These are phyloP conservation scores for Dalechampia spathulata DNA, from an alignment of 441 rosid genomes.

Conservation along the genomic window DNA sequence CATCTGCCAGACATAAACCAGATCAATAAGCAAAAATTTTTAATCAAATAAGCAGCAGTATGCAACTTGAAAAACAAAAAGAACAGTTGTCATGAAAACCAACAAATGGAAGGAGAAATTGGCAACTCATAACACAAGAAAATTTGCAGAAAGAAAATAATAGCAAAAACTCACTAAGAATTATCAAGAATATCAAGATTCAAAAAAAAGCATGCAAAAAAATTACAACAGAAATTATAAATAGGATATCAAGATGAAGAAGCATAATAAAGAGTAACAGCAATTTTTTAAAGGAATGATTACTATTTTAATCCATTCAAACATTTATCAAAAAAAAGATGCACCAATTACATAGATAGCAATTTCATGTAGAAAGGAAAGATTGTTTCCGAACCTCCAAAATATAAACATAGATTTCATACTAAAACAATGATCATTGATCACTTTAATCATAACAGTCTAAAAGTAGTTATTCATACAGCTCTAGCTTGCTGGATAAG, in stretches of 20 bases:
- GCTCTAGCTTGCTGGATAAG: no score
- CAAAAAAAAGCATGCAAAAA: no score
- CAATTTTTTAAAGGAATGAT: no score
- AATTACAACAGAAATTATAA: neutral
- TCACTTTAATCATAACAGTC: no score
- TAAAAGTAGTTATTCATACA: no score
- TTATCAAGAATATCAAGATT: neutral
- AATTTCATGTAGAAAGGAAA: no score
- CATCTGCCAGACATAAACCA: constrained; percentile 41
- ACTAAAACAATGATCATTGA: no score
- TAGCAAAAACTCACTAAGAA: neutral
- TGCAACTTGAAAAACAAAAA: neutral
- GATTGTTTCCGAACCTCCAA: no score
- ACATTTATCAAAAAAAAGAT: no score
- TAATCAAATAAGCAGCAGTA: neutral
- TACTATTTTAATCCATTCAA: no score
- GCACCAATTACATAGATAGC: no score
- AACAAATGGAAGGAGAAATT: neutral
- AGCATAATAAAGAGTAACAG: neutral
- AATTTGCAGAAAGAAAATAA: neutral
- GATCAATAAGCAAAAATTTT: constrained; percentile 9
- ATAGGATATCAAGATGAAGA: neutral
- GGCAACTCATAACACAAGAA: constrained; percentile 2
- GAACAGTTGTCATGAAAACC: neutral
- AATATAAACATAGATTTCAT: no score